These are phyloP conservation scores for Lithospermum erythrorhizon DNA, from an alignment of 257 asterid species.

Conservation along the genomic window DNA sequence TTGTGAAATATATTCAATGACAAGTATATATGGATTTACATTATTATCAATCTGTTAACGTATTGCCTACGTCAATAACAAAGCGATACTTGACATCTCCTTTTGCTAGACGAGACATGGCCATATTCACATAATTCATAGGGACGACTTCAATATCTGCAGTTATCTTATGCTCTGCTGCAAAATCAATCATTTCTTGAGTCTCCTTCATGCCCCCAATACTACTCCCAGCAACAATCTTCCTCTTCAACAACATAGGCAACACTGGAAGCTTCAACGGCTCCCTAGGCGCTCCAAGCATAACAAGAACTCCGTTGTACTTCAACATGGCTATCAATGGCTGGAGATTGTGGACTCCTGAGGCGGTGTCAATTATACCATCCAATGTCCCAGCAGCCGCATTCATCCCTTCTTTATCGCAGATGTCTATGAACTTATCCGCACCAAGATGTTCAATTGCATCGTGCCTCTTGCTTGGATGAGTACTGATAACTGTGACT, in stretches of 20 bases:
- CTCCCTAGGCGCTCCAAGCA: constrained; percentile 8
- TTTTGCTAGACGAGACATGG: constrained; percentile 6
- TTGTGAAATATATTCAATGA: too few relatives aligned
- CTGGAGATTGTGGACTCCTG: constrained; percentile 6
- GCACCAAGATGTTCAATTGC: constrained; percentile 7
- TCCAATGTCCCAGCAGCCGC: constrained; percentile 6
- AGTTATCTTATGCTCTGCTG: constrained; percentile 5
- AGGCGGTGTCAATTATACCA: constrained; percentile 12
- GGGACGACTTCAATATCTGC: constrained; percentile 9
- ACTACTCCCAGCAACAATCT: constrained; percentile 1
- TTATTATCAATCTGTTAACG: background rate
- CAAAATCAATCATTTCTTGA: constrained; percentile 14
- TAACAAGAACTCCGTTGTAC: background rate
- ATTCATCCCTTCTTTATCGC: constrained; percentile 3
- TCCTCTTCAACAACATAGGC: constrained; percentile 1
- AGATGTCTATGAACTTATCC: constrained; percentile 7
- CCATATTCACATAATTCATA: constrained; percentile 8
- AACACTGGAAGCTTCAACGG: constrained; percentile 10
- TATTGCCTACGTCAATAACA: constrained; percentile 9
- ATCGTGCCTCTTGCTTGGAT: constrained; percentile 5
- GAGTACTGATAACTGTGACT: constrained; percentile 11
- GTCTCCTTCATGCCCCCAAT: constrained; percentile 11
- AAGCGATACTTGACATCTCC: constrained; percentile 6
- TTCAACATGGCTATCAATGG: constrained; percentile 9
- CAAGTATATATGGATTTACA: too few relatives aligned